phyloP scores from a whole-genome alignment of 352 stramenopile genomes.

The Phytophthora nicotianae region DNA sequence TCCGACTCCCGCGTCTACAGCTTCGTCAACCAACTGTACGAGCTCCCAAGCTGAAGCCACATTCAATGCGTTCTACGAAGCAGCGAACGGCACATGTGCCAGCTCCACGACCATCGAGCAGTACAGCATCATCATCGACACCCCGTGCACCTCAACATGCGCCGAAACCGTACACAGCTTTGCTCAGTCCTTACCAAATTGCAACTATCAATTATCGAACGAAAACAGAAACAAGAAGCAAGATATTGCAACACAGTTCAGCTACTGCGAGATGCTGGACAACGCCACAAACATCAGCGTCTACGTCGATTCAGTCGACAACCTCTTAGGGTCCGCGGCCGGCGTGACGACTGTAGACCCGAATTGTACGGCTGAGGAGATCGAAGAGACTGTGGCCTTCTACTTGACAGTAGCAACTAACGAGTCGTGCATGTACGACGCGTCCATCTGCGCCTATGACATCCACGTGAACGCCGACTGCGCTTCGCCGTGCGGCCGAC shows the following conservation, averaged over 20 bases:
- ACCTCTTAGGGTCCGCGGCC: slow-evolving; percentile 10
- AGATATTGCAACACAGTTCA: slow-evolving; percentile 18
- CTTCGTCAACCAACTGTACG: slow-evolving; percentile 27
- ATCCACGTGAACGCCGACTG: slow-evolving; percentile 19
- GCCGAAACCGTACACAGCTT: slow-evolving; percentile 24
- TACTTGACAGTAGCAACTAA: slow-evolving; percentile 15
- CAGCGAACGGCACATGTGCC: slow-evolving; percentile 14
- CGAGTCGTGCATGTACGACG: slow-evolving; percentile 15
- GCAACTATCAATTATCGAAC: slow-evolving; percentile 28
- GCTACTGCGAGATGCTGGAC: slow-evolving; percentile 16
- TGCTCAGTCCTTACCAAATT: slow-evolving; percentile 29
- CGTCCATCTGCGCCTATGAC: slow-evolving; percentile 20
- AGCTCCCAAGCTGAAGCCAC: slow-evolving; percentile 11
- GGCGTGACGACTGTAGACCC: slow-evolving; percentile 3
- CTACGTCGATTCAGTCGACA: slow-evolving; percentile 9
- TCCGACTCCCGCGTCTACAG: slow-evolving; percentile 19
- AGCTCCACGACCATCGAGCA: slow-evolving; percentile 25
- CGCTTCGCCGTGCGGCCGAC: slow-evolving; percentile 3
- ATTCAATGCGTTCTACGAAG: slow-evolving; percentile 19
- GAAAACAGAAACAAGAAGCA: slow-evolving; percentile 43
- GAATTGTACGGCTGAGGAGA: slow-evolving; percentile 20
- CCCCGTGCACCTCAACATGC: slow-evolving; percentile 35
- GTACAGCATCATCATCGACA: slow-evolving; percentile 38
- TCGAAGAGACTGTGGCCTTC: slow-evolving; percentile 15
- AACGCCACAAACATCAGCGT: slow-evolving; percentile 20